A percentile compares a stretch with the other conserved stretches of the same genome.
phyloP scores from a whole-genome alignment of 83 land plant genomes.

The Picea abies region DNA sequence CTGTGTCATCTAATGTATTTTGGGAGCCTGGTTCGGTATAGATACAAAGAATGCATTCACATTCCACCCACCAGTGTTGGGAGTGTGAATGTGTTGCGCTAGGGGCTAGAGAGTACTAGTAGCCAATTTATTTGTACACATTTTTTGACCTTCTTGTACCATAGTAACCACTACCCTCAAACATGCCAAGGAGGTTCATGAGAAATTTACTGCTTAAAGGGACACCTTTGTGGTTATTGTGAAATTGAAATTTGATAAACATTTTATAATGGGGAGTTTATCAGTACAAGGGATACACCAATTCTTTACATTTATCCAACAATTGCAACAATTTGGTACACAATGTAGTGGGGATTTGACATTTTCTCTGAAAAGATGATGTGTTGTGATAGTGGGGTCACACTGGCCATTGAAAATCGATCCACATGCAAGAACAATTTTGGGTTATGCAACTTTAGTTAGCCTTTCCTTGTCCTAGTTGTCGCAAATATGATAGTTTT shows the following conservation, averaged over 20 bases:
- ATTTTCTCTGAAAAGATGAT: constrained; percentile 72
- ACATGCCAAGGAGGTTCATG: too few relatives aligned
- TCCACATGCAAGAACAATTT: constrained; percentile 65
- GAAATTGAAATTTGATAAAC: constrained; percentile 76
- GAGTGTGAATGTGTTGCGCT: too few relatives aligned
- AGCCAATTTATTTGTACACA: too few relatives aligned
- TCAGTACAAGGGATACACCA: constrained; percentile 76
- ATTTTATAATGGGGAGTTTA: constrained; percentile 74
- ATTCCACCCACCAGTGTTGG: too few relatives aligned
- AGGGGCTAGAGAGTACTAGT: too few relatives aligned
- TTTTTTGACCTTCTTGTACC: too few relatives aligned
- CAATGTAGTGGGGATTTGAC: constrained; percentile 54
- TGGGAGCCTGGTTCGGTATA: too few relatives aligned
- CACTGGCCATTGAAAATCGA: constrained; percentile 57
- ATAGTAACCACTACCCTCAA: too few relatives aligned
- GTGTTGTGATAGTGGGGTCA: constrained; percentile 65
- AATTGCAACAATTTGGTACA: constrained; percentile 66
- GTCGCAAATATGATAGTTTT: constrained; percentile 75
- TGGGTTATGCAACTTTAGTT: constrained; percentile 91
- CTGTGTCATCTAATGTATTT: too few relatives aligned
- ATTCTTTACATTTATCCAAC: constrained; percentile 94
- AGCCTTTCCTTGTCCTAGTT: constrained; percentile 74
- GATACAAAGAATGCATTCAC: too few relatives aligned
- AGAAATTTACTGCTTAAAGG: constrained; percentile 19
- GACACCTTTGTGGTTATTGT: constrained; percentile 75